Evolutionary conservation across 2,329 filamentous ascomycete genomes (phyloP).

Genomic region (Epichloe baconii): DNA sequence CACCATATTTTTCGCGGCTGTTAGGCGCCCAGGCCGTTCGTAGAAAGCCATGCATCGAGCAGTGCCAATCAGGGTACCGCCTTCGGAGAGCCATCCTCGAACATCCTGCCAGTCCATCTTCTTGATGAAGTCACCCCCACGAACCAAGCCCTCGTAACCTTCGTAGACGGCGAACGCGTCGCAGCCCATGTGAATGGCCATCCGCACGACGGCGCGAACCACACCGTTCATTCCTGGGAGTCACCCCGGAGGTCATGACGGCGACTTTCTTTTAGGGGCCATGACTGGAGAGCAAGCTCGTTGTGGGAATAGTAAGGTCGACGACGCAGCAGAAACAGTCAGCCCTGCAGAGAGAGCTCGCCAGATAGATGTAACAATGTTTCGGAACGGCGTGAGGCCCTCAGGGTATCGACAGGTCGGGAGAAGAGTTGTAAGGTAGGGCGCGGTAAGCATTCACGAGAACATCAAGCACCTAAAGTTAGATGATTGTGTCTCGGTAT

Average conservation of each 20-base stretch:
- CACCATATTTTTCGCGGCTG: conserved; percentile 89
- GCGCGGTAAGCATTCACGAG: conserved; percentile 14
- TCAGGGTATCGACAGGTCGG: conserved; percentile 17
- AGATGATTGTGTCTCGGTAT: too few relatives aligned
- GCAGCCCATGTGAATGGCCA: conserved; percentile 73
- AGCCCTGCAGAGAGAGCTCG: conserved; percentile 10
- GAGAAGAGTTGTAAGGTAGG: conserved; percentile 16
- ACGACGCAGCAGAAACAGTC: conserved; percentile 3
- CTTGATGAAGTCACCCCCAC: conserved; percentile 76
- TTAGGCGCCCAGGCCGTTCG: conserved; percentile 70
- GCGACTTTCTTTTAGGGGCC: conserved; percentile 57
- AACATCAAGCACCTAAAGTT: neutral
- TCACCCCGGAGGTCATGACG: conserved; percentile 89
- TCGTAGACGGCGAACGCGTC: conserved; percentile 77
- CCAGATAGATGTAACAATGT: conserved; percentile 16
- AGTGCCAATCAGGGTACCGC: conserved; percentile 90
- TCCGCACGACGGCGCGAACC: conserved; percentile 81
- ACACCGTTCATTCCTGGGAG: conserved; percentile 92
- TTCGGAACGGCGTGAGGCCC: conserved; percentile 13
- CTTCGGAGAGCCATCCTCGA: conserved; percentile 83
- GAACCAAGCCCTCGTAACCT: conserved; percentile 89
- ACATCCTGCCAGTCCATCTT: conserved; percentile 89
- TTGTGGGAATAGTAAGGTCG: conserved; percentile 7
- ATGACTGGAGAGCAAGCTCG: conserved; percentile 18
- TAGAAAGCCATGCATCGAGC: conserved; percentile 88